Evolutionary conservation across 1,139 yeast species (phyloP), one percentile per base, ranked within the genome.

Genomic region (Kodamaea sp.): DNA sequence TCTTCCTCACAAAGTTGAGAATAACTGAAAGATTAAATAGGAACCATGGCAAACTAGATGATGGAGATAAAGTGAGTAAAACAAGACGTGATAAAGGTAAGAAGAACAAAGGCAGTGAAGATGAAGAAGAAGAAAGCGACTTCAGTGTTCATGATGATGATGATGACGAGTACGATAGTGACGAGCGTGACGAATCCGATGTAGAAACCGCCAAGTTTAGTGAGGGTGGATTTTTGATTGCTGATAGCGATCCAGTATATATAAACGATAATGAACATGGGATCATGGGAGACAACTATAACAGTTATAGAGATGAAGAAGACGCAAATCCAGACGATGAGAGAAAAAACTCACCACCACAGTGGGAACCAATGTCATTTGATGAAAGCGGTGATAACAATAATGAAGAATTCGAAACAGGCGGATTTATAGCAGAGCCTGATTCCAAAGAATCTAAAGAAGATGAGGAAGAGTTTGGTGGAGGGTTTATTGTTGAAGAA

Each of bases 11-110:
- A 7, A 92, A 87, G 39, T 63, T 90, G 39, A 70, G 87, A 41
- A 87, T 92, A 28, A 72, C 75, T 43, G 76, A 75, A n/a, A 68
- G 96, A 35, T 67, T 90, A 43, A 78, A 84, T 42, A 59, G 56
- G 31, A 67, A 73, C 22, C 95, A 86, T 57, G 96, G 96, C 7
- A 60, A 54, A n/a, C 62, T 82, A 8, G 58, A 50, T 3, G 59
- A 52, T 6, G 48, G 41, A 2, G 22, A 29, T 1, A 40, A 39
- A 22, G 35, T 24, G 24, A 36, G 20, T 6, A 23, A 10, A 26
- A 29, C 22, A 22, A 23, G 31, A 7, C 9, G 24, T 8, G 8
- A 11, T 31, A 10, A 8, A 9, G 9, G 27, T 5, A 9, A 8
- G 32, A n/a, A 34, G 42, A 24, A 37, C 35, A 15, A 36, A 37